These are phyloP conservation scores for Boletellus deceptivus DNA, from an alignment of 1,284 basidiomycete species.

Conservation along the genomic window DNA sequence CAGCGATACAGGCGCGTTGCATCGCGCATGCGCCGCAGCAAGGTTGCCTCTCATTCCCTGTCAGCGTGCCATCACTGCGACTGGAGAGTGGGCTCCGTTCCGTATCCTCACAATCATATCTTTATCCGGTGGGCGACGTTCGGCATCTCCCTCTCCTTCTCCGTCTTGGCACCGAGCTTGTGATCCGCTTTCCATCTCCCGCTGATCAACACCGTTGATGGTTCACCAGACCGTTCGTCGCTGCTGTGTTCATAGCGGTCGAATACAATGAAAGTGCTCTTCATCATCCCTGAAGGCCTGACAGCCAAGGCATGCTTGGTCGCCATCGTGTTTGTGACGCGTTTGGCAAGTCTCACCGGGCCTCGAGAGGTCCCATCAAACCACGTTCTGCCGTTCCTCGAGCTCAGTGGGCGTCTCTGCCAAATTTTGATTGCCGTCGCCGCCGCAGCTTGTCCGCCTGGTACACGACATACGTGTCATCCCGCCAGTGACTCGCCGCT, in stretches of 20 bases:
- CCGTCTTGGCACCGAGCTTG: conserved; percentile 7
- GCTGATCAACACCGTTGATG: conserved; percentile 6
- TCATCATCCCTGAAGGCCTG: conserved; percentile 13
- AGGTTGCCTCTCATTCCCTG: too few relatives aligned
- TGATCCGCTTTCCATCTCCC: conserved; percentile 8
- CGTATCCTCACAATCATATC: too few relatives aligned
- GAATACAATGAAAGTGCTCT: conserved; percentile 9
- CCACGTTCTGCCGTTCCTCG: conserved; percentile 2
- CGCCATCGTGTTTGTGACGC: conserved; percentile 2
- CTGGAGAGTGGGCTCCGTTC: too few relatives aligned
- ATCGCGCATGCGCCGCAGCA: too few relatives aligned
- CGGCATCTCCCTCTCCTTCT: conserved; percentile 5
- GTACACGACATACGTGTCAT: not conserved
- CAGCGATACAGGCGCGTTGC: too few relatives aligned
- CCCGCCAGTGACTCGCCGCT: too few relatives aligned
- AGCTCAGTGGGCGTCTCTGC: not conserved
- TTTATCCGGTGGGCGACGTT: not conserved
- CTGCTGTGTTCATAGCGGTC: conserved; percentile 12
- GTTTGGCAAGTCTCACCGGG: conserved; percentile 1
- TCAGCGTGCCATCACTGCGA: too few relatives aligned
- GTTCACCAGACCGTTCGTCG: conserved; percentile 11
- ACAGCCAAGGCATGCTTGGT: conserved; percentile 14
- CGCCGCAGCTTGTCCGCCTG: conserved; percentile 15
- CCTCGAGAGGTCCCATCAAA: not conserved
- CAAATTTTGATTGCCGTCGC: not conserved